Evolutionary conservation across 2,329 filamentous ascomycete species (phyloP).

Genomic region (Colletotrichum horii): DNA sequence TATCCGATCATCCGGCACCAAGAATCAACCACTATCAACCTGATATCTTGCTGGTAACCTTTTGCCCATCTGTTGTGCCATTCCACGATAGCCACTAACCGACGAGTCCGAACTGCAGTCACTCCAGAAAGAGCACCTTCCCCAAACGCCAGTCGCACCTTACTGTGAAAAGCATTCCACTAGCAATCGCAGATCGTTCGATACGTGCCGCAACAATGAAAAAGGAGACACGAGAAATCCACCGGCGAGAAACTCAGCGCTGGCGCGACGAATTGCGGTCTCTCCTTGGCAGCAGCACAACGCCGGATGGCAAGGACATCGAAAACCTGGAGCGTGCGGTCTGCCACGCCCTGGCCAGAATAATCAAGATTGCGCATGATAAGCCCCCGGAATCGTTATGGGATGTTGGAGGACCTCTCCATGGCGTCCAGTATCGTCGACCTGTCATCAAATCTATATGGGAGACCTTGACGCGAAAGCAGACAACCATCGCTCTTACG

Average conservation of each 20-base stretch:
- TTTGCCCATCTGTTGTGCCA: not conserved
- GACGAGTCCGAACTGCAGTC: not conserved
- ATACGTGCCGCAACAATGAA: not conserved
- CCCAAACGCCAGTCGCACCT: not conserved
- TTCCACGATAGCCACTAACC: not conserved
- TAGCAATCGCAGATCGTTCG: not conserved
- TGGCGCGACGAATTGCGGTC: not conserved
- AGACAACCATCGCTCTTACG: not conserved
- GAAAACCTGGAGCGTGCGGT: not conserved
- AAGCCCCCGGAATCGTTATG: not conserved
- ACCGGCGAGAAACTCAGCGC: not conserved
- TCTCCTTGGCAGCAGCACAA: not conserved
- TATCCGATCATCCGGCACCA: not conserved
- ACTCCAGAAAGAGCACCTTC: not conserved
- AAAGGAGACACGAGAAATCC: not conserved
- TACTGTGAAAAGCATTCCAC: not conserved
- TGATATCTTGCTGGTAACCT: not conserved
- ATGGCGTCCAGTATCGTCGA: not conserved
- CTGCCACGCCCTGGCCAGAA: not conserved
- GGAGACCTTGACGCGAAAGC: not conserved
- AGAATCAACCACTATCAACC: not conserved
- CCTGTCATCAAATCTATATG: not conserved
- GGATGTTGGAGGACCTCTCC: not conserved
- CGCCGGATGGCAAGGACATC: not conserved
- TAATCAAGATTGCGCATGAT: not conserved